phyloP scores from a whole-genome alignment of 305 asterid species.

The Nicotiana rustica region DNA sequence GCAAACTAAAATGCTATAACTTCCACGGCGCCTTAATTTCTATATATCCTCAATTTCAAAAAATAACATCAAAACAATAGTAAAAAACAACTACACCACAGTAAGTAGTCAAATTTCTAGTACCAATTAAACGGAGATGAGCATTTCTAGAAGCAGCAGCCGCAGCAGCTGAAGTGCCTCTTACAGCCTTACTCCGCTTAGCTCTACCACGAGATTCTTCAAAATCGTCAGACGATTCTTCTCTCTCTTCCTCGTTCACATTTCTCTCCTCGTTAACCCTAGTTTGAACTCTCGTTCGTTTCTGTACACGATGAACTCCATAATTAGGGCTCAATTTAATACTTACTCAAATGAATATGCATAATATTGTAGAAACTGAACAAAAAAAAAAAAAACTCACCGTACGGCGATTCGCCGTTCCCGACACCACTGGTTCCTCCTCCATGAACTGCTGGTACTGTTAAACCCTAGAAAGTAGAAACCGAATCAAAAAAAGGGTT shows the following conservation, averaged over 20 bases:
- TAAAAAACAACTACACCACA: background rate
- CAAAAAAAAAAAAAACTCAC: conserved; percentile 50
- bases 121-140: conserved; percentile 73
- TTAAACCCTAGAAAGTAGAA: background rate
- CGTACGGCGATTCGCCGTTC: conserved; percentile 71
- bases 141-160: conserved; percentile 34
- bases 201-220: conserved; percentile 66
- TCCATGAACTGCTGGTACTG: conserved; percentile 54
- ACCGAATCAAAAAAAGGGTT: background rate
- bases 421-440: conserved; percentile 66
- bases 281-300: conserved; percentile 76
- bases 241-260: conserved; percentile 74
- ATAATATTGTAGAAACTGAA: background rate
- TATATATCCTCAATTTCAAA: conserved; percentile 26
- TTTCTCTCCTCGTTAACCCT: conserved; percentile 52
- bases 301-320: conserved; percentile 50
- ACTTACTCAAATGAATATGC: conserved; percentile 12
- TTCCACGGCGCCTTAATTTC: conserved; percentile 5
- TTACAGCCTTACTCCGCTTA: conserved; percentile 70
- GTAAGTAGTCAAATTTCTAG: background rate
- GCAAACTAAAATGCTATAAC: conserved; percentile 26
- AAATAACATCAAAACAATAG: background rate
- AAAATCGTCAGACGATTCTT: conserved; percentile 80
- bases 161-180: conserved; percentile 66
- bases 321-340: conserved; percentile 39